These are phyloP conservation scores for Rhododendron ferrugineum DNA, from an alignment of 148 eudicot genomes.

Conservation along the genomic window DNA sequence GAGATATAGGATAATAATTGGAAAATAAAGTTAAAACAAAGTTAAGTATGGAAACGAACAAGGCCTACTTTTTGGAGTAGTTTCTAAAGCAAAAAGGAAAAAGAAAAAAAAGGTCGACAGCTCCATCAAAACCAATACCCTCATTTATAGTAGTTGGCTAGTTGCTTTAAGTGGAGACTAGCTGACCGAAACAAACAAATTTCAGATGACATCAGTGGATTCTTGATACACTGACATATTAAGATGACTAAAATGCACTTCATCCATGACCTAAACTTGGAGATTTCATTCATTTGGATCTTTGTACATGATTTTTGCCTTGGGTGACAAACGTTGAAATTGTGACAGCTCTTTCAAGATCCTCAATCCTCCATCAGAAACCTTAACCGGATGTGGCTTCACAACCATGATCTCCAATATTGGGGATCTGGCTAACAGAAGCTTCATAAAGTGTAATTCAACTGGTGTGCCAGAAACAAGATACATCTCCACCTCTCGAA, in stretches of 20 bases:
- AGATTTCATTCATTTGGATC: background rate
- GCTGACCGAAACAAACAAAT: background rate
- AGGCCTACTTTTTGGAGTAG: too few relatives aligned
- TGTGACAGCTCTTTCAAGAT: background rate
- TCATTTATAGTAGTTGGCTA: background rate
- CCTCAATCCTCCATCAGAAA: background rate
- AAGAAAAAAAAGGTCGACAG: background rate
- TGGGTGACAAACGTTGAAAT: background rate
- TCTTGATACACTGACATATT: too few relatives aligned
- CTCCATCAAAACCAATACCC: background rate
- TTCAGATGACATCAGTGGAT: background rate
- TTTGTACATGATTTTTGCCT: background rate
- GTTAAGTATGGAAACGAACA: too few relatives aligned
- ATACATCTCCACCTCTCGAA: too few relatives aligned
- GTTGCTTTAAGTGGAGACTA: too few relatives aligned
- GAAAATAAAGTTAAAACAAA: too few relatives aligned
- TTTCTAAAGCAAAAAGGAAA: background rate
- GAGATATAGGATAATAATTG: too few relatives aligned
- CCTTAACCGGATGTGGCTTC: background rate
- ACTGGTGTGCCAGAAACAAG: background rate
- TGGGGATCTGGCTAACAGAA: background rate
- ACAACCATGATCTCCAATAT: slow-evolving; percentile 5
- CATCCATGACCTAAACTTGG: background rate
- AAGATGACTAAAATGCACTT: background rate
- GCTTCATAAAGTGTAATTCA: background rate